Evolutionary conservation across 2,329 filamentous ascomycete species (phyloP), one percentile per base, ranked within the genome.

Genomic region (Rutstroemia sp.): DNA sequence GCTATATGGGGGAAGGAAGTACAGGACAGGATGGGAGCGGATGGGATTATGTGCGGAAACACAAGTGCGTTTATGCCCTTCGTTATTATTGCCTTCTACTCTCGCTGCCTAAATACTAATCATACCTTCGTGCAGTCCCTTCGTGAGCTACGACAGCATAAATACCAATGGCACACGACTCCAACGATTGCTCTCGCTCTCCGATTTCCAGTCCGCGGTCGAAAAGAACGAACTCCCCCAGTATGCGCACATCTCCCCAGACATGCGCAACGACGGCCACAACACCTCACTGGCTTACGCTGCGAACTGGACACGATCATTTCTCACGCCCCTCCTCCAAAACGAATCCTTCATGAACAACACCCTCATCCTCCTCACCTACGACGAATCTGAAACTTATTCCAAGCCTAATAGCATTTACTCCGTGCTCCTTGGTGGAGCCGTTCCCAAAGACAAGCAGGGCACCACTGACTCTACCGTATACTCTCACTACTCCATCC

Each of bases 261-360:
- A 85, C 68, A 83, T 84, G 81, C 76, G 82, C 48, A 80, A 82
- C 60, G 82, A 87, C 64, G 86, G 83, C 14, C 86, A 89, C 63
- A 72, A 83, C 63, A 77, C 76, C 2, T 75, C 73, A 3, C 73
- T 83, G 9, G 74, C 73, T n/a, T 73, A 72, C 48, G 77, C 79
- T 2, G 75, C 77, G 1, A 67, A 71, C 3, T 83, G 80, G 80
- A 73, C 74, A 19, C 72, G 73, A 48, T 69, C 69, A 51, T 82
- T 83, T 67, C 69, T 83, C 25, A 72, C 76, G 57, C 79, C 80
- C 3, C 73, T 84, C 8, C 70, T 83, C 9, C 66, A 69, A 21
- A 73, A 80, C 62, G 67, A 70, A 14, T 71, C 76, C 45, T 81
- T 83, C 68, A 77, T 77, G 73, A 70, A 76, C 19, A 69, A 69